phyloP scores from a whole-genome alignment of 192 early-diverging fungal species.

The Coemansia sp. region DNA sequence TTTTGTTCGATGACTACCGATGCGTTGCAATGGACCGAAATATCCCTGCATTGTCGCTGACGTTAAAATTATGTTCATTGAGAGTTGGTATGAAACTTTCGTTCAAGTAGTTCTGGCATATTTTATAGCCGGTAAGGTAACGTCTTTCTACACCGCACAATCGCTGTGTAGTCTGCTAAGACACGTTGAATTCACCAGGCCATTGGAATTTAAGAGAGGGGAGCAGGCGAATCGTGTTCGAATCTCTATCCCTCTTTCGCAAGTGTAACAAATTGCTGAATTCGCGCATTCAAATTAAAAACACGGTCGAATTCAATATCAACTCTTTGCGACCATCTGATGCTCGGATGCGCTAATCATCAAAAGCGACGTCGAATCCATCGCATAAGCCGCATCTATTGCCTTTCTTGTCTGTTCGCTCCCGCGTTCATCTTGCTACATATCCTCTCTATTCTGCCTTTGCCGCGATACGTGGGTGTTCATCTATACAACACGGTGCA shows the following conservation, averaged over 20 bases:
- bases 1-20: too few species aligned
- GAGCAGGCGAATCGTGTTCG: background rate
- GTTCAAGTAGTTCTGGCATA: too few species aligned
- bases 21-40: too few species aligned
- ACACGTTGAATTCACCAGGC: too few species aligned
- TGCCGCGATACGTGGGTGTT: background rate
- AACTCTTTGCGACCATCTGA: background rate
- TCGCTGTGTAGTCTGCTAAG: too few species aligned
- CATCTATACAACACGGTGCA: background rate
- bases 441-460: background rate
- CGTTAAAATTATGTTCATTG: too few species aligned
- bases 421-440: background rate
- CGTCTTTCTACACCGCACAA: too few species aligned
- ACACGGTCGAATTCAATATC: background rate
- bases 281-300: background rate
- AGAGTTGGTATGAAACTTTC: too few species aligned
- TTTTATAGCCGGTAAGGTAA: too few species aligned
- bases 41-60: too few species aligned
- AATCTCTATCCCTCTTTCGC: background rate
- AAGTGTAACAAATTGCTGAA: background rate
- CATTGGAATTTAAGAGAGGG: background rate
- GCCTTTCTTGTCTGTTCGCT: background rate
- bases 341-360: background rate
- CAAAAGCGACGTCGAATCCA: background rate
- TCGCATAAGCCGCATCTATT: slow-evolving; percentile 2